Base-by-base conservation (phyloP, 2,329 filamentous ascomycete species). In the Ophiostoma ulmi region DNA sequence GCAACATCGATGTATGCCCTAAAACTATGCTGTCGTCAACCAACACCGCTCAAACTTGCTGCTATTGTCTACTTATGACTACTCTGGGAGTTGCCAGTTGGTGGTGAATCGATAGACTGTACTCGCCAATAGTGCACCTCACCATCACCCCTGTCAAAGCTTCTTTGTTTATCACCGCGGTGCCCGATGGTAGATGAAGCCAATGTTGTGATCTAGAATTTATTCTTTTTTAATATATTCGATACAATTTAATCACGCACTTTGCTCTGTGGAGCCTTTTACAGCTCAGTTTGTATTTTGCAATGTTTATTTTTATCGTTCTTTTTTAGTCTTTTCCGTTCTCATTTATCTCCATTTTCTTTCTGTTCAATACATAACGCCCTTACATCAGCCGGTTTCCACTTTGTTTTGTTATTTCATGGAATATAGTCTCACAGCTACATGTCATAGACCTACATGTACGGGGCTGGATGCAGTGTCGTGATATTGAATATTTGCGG, bases 91-190 rank as follows among this genome's bases (percentile, higher is more conserved):
- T 6, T 58, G 7, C 4, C n/a, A 26, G 52, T 58, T 58, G 52
- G n/a, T 58, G 52, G 52, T 58, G 8, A 58, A 58, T 58, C 52
- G 22, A 58, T 58, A 58, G 52, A 31, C 52, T 26, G n/a, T 26
- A 58, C 17, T 48, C 44, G 52, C 52, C 52, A 26, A 58, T 58
- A 58, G 52, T 58, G 8, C 52, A 26, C 17, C 52, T 58, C 22
- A 26, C 52, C 11, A 26, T 31, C 52, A 58, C 52, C 52, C 1
- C 14, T 48, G 52, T 26, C 39, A 44, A n/a, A 11, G 48, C 8
- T 13, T 22, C 52, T 26, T 58, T 58, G 48, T 55, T 17, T 31
- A 22, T 22, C n/a, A 58, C 8, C 52, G 13, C 52, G 52, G n/a
- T 13, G n/a, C 22, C 20, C n/a, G n/a, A 58, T 26, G 52, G 7